A percentile compares a stretch with the other conserved stretches of the same genome.
phyloP scores from a whole-genome alignment of 2,329 filamentous ascomycete species.

The Mycocentrospora acerina region DNA sequence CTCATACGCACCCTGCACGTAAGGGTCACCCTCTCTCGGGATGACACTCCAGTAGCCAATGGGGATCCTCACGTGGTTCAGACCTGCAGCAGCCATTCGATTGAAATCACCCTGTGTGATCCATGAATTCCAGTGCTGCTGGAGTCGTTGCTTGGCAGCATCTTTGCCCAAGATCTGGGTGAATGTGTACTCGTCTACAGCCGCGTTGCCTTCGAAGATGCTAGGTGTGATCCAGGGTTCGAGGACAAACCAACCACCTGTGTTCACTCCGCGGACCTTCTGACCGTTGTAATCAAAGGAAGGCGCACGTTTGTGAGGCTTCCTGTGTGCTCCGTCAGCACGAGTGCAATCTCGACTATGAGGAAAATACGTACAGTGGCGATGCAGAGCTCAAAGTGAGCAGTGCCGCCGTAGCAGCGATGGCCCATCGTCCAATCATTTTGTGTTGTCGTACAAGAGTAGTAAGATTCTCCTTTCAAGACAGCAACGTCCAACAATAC shows the following conservation, averaged over 20 bases:
- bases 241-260: constrained; percentile 65
- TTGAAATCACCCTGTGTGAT: constrained; percentile 58
- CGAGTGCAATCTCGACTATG: no score
- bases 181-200: constrained; percentile 61
- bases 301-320: constrained; percentile 32
- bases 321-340: constrained; percentile 7
- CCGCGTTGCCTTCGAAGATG: constrained; percentile 56
- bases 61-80: constrained; percentile 67
- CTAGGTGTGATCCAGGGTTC: constrained; percentile 67
- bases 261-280: constrained; percentile 65
- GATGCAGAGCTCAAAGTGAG: no score
- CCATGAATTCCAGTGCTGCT: constrained; percentile 61
- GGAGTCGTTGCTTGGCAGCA: constrained; percentile 50
- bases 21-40: constrained; percentile 57
- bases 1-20: constrained; percentile 62
- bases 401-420: no score
- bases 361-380: no score
- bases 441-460: no score
- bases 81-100: constrained; percentile 56
- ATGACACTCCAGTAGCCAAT: constrained; percentile 66
- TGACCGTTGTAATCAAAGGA: constrained; percentile 56
- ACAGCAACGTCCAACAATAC: no score
- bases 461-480: no score
- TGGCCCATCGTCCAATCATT: no score
- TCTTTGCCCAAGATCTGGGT: constrained; percentile 52